phyloP scores from a whole-genome alignment of 768 basidiomycete species.

The Exidia glandulosa region DNA sequence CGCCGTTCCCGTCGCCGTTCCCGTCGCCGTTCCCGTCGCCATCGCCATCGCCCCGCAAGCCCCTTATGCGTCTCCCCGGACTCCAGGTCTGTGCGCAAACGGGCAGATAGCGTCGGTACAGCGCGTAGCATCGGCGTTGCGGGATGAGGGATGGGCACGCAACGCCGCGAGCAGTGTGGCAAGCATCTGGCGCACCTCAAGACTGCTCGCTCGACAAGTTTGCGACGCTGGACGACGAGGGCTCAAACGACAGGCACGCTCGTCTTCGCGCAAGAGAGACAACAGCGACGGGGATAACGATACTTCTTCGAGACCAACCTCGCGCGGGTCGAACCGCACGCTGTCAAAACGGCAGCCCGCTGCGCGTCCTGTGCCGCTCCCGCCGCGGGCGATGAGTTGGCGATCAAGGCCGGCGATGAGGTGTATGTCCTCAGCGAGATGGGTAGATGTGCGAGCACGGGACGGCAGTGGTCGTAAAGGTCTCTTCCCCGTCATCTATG shows the following conservation, averaged over 20 bases:
- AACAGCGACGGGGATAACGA: constrained; percentile 8
- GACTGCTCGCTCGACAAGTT: constrained; percentile 35
- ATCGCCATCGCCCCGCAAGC: no score
- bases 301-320: constrained; percentile 3
- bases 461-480: constrained; percentile 44
- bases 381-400: constrained; percentile 53
- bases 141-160: constrained; percentile 2
- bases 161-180: constrained; percentile 1
- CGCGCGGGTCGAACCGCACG: constrained; percentile 11
- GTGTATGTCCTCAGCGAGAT: constrained; percentile 72
- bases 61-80: no score
- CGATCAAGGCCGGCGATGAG: constrained; percentile 62
- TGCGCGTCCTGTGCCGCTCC: background rate
- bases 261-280: no score
- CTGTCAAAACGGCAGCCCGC: constrained; percentile 10
- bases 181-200: constrained; percentile 19
- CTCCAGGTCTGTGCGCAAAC: no score
- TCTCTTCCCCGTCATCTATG: constrained; percentile 72
- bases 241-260: constrained; percentile 17
- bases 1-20: no score
- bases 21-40: no score
- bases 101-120: constrained; percentile 43
- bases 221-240: constrained; percentile 40
- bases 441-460: constrained; percentile 76
- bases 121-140: constrained; percentile 1